A percentile compares a stretch with the other conserved stretches of the same genome.
These are phyloP conservation scores for Xylaria sp. DNA, from an alignment of 2,329 filamentous ascomycete species.

Conservation along the genomic window DNA sequence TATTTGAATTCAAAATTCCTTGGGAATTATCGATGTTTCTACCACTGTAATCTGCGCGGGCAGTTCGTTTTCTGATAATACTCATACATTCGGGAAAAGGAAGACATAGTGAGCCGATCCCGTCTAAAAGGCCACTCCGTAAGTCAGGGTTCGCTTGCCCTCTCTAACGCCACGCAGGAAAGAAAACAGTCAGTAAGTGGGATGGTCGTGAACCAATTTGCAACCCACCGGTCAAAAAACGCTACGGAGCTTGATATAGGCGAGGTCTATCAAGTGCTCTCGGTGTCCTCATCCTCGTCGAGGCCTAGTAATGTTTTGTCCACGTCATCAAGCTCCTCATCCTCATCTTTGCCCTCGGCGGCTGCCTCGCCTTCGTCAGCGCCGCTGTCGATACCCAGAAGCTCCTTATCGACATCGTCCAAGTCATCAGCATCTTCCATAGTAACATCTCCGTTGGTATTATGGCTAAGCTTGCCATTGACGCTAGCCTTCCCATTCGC, in stretches of 20 bases:
- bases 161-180: constrained; percentile 36
- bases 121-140: constrained; percentile 22
- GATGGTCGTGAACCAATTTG: constrained; percentile 12
- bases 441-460: constrained; percentile 56
- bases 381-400: constrained; percentile 59
- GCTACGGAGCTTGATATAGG: background rate
- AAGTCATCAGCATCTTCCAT: constrained; percentile 62
- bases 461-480: constrained; percentile 48
- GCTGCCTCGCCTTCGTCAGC: constrained; percentile 51
- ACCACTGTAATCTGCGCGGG: constrained; percentile 11
- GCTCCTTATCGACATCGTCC: constrained; percentile 66
- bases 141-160: constrained; percentile 14
- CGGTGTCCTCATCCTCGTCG: constrained; percentile 48
- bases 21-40: background rate
- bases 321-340: constrained; percentile 54
- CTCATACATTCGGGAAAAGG: constrained; percentile 25
- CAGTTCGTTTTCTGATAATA: constrained; percentile 17
- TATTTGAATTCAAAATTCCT: constrained; percentile 14
- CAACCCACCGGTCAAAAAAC: constrained; percentile 21
- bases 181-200: constrained; percentile 22
- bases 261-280: constrained; percentile 40
- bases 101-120: background rate
- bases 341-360: constrained; percentile 57
- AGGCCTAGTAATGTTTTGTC: constrained; percentile 51
- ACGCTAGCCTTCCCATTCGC: constrained; percentile 44